These are phyloP conservation scores for Boletus subparvulus DNA, from an alignment of 768 basidiomycete genomes.

Conservation along the genomic window DNA sequence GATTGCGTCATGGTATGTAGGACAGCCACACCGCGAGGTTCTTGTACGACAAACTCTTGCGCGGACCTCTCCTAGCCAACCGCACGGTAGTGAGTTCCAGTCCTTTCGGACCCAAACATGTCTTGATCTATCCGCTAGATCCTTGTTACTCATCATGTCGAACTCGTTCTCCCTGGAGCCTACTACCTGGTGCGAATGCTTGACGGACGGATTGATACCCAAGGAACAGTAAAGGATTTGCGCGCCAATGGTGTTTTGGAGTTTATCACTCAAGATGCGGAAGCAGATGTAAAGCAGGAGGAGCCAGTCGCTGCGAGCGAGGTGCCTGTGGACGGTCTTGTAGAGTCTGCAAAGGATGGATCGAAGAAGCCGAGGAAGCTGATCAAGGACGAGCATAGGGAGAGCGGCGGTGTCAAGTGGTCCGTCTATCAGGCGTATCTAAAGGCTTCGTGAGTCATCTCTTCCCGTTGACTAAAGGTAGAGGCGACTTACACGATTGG, in stretches of 20 bases:
- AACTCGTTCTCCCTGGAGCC: slow-evolving; percentile 73
- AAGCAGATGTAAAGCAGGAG: slow-evolving; percentile 49
- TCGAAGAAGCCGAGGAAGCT: slow-evolving; percentile 69
- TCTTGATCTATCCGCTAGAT: slow-evolving; percentile 37
- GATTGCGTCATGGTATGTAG: slow-evolving; percentile 31
- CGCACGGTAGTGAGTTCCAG: slow-evolving; percentile 60
- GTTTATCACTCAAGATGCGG: slow-evolving; percentile 53
- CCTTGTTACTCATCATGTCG: slow-evolving; percentile 82
- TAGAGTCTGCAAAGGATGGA: not conserved
- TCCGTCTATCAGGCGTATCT: slow-evolving; percentile 65
- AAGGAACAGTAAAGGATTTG: slow-evolving; percentile 68
- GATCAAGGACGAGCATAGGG: slow-evolving; percentile 79
- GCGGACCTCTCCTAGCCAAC: slow-evolving; percentile 61
- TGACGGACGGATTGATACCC: slow-evolving; percentile 76
- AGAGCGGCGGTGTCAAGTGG: slow-evolving; percentile 83
- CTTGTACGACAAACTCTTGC: slow-evolving; percentile 61
- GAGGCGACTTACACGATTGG: not conserved
- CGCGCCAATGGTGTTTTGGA: slow-evolving; percentile 61
- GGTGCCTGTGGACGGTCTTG: slow-evolving; percentile 3
- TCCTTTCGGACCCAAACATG: not conserved
- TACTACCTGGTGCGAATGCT: slow-evolving; percentile 76
- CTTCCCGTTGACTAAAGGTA: not conserved
- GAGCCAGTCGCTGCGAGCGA: slow-evolving; percentile 27
- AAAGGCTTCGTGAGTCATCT: slow-evolving; percentile 54
- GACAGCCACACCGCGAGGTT: slow-evolving; percentile 68